Evolutionary conservation across 108 stramenopile genomes (phyloP), one percentile per base, ranked within the genome.

Genomic region (Skeletonema potamos): DNA sequence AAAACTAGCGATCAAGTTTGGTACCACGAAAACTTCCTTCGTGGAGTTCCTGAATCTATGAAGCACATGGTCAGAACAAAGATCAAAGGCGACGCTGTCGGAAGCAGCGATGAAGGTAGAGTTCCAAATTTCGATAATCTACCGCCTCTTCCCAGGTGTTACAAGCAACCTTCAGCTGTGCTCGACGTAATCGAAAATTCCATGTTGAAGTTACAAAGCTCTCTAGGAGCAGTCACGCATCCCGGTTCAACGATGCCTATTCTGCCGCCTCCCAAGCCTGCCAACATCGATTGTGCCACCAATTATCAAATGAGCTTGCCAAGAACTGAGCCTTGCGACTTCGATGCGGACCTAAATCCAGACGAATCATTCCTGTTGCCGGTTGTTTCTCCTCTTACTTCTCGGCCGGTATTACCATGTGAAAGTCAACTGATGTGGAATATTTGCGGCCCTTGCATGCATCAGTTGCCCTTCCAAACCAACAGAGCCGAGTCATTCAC

Each of bases 21-120:
- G 58, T 68, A n/a, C 29, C 56, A 68, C 58, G 57, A 68, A 2
- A 36, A 32, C 24, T 68, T 68, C 41, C 58, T 68, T 27, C 58
- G 67, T 5, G 67, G 67, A n/a, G 1, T 15, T 9, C 67, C 63
- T 43, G 26, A 48, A 29, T 17, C 39, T 27, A 39, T 64, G 11
- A 9, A 27, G 18, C 33, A 44, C 3, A 44, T 64, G 27, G 26
- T 44, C 12, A 39, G 63, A 4, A 46, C 22, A 3, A 43, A 64
- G n/a, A 46, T 44, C 20, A 44, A 64, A 22, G 63, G 63, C 5
- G 4, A 48, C 26, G 1, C 46, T 4, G 20, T 8, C 1, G 46
- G 1, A 1, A 48, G 46, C 6, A 22, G 20, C 7, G 20, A 48
- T 8, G 20, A 48, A 1, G 0, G 6, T 0, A 39, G 12, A 15